Evolutionary conservation across 2,329 filamentous ascomycete species (phyloP), one percentile per base, ranked within the genome.

Genomic region (Gnomoniopsis smithogilvyi): DNA sequence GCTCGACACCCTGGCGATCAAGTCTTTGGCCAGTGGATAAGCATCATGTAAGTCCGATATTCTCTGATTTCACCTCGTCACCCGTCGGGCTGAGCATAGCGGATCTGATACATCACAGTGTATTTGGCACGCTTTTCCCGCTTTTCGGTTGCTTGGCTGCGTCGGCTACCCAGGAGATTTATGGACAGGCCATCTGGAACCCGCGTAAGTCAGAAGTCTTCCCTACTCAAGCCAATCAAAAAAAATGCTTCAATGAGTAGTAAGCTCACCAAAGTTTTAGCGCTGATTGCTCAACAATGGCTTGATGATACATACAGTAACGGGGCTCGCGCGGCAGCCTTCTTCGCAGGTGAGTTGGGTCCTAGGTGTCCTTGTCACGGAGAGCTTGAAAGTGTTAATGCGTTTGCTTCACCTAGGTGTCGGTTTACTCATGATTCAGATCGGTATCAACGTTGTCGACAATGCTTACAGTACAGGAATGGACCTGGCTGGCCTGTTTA

Each of bases 381-480:
- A 60, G 2, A 58, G 33, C 53, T 49, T 56, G 15, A 65, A 66
- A 51, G 66, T 73, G 74, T 3, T 79, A 80, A 65, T 80, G 81
- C 65, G 74, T n/a, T n/a, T n/a, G n/a, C n/a, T n/a, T n/a, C n/a
- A n/a, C n/a, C n/a, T 74, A 22, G 74, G 74, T 2, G 63, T 76
- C 8, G 78, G 75, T 0, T 68, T 81, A 2, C 71, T 79, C 1
- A 68, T 77, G 1, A 76, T 72, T 12, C 77, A 80, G 62, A 68
- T 82, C 22, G 77, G 74, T 6, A 74, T 79, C 63, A 75, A 77
- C 62, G 70, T 73, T 11, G 72, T 79, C 43, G 71, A 78, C 54
- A 84, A 83, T 63, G 74, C 75, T 1, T 74, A 81, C 63, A 76
- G 76, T 0, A 74, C 75, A 2, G 82, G 82, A 6, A 83, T 85